A percentile compares a stretch with the other conserved stretches of the same genome.
Evolutionary conservation across 768 basidiomycete species (phyloP).

Genomic region (Boletus fagicola): DNA sequence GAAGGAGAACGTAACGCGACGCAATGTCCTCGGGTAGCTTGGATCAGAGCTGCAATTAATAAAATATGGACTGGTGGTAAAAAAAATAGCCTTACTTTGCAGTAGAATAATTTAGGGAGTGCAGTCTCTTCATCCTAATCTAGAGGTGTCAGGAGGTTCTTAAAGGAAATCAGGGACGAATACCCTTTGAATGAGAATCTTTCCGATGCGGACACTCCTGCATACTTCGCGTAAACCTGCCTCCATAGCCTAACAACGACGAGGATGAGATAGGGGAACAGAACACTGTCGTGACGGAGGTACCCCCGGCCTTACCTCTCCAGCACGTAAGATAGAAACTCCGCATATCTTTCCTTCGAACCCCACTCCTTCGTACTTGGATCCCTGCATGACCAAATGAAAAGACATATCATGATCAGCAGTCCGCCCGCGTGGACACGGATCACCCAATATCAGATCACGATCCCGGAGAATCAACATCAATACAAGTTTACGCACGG

Average conservation of each 20-base stretch:
- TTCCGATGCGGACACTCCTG: slow-evolving; percentile 90
- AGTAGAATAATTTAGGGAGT: slow-evolving; percentile 89
- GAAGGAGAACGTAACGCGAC: slow-evolving; percentile 84
- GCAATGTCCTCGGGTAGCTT: slow-evolving; percentile 94
- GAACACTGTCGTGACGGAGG: neutral
- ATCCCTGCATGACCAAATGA: slow-evolving; percentile 49
- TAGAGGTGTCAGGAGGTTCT: neutral
- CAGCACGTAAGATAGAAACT: slow-evolving; percentile 91
- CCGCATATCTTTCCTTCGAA: slow-evolving; percentile 98
- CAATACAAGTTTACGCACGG: slow-evolving; percentile 45
- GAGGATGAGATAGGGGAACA: neutral
- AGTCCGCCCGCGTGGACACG: neutral
- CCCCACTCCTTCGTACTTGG: slow-evolving; percentile 83
- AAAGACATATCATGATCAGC: neutral
- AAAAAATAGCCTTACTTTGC: slow-evolving; percentile 50
- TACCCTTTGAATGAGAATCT: slow-evolving; percentile 96
- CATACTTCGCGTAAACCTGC: slow-evolving; percentile 95
- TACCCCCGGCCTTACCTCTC: slow-evolving; percentile 58
- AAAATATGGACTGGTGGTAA: neutral
- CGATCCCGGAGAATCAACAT: neutral
- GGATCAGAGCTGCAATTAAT: neutral
- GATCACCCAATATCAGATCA: neutral
- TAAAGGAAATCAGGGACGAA: slow-evolving; percentile 19
- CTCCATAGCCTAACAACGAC: slow-evolving; percentile 82
- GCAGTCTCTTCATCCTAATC: slow-evolving; percentile 91